Conservation (phyloP, 1,284 basidiomycete genomes). For the Irpex rosettiformis region DNA sequence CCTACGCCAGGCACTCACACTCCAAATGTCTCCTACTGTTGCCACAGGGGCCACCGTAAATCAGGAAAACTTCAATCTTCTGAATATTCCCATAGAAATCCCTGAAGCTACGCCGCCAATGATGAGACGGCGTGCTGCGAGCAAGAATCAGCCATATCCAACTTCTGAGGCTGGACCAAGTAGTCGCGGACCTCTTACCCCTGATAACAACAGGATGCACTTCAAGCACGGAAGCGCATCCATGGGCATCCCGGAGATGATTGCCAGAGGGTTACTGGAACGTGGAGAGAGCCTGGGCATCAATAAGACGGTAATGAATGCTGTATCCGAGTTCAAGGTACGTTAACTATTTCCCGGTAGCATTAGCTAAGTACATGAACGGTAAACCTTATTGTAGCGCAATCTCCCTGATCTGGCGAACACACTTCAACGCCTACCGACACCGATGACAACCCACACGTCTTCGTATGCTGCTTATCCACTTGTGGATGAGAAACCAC, state of each 20-base stretch:
- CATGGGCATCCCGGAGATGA: slow-evolving; percentile 60
- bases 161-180: slow-evolving; percentile 16
- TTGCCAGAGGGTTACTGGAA: slow-evolving; percentile 70
- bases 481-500: slow-evolving; percentile 54
- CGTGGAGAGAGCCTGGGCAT: slow-evolving; percentile 76
- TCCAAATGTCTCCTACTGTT: slow-evolving; percentile 73
- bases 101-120: slow-evolving; percentile 46
- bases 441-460: slow-evolving; percentile 28
- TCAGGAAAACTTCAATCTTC: slow-evolving; percentile 75
- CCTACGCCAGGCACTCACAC: slow-evolving; percentile 74
- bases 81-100: slow-evolving; percentile 68
- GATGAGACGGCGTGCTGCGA: slow-evolving; percentile 33
- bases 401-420: slow-evolving; percentile 79
- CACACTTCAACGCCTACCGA: slow-evolving; percentile 55
- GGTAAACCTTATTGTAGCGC: slow-evolving; percentile 57
- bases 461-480: slow-evolving; percentile 52
- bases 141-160: slow-evolving; percentile 23
- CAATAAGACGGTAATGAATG: slow-evolving; percentile 75
- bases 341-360: slow-evolving; percentile 20
- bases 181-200: background rate
- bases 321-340: slow-evolving; percentile 71
- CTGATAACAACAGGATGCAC: slow-evolving; percentile 22
- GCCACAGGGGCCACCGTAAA: slow-evolving; percentile 72
- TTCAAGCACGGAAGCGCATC: slow-evolving; percentile 39
- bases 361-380: slow-evolving; percentile 2